Evolutionary conservation across 2,329 filamentous ascomycete species (phyloP), one percentile per base, ranked within the genome.

Genomic region (Albifimbria verrucaria): DNA sequence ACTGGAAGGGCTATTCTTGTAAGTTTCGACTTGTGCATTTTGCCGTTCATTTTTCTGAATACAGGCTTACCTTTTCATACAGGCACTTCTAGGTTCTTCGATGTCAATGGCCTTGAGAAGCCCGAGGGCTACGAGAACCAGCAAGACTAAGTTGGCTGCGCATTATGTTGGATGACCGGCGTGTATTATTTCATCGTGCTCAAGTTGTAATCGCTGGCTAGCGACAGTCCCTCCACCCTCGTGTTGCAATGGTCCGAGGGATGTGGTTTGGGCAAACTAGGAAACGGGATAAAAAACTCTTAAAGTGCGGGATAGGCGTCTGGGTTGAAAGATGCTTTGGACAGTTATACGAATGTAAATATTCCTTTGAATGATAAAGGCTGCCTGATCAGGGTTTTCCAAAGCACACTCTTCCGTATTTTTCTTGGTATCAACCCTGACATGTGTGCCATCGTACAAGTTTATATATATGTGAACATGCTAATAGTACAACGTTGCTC

Each of bases 1-100:
- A 99, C 74, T 99, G 95, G 95, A 97, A 96, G 74, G 89, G 90
- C 50, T 97, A 97, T 71, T 96, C 91, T 70, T 97, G 92, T 95
- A 83, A 78, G 90, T 78, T 15, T 21, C 2, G 15, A 22, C 23
- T 17, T 22, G 32, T 45, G 32, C 11, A 17, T 43, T 25, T 7
- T 12, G 9, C 6, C 23, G 2, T 3, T 4, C 3, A 12, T 9
- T 2, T 6, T 17, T 17, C 42, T 12, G 45, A 48, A 9, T 17
- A 41, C 3, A 42, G 18, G n/a, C 56, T 65, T 46, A 65, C 24
- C 24, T 49, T 18, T 15, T 7, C 6, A 18, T 11, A 4, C 48
- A 74, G 72, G 71, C 62, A 97, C 93, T 50, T 83, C 89, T 28
- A 85, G 88, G 63, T 99, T 82, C 77, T 97, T 89, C 68, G 89